phyloP scores from a whole-genome alignment of 106 monocot species.

The Dendrobium catenatum region DNA sequence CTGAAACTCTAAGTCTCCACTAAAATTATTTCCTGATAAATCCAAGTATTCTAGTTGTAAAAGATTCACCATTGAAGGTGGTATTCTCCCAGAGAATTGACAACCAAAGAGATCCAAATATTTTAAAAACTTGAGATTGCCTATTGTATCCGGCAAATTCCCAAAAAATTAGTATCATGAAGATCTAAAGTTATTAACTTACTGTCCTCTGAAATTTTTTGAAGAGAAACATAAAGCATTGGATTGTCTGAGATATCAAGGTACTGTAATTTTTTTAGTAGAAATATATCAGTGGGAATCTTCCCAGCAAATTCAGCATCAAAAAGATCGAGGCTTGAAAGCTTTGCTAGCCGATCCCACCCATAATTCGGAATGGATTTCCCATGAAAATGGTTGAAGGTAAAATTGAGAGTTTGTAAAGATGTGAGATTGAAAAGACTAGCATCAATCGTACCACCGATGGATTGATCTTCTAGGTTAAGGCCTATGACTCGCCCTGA shows the following conservation, averaged over 20 bases:
- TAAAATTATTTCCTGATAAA: constrained; percentile 54
- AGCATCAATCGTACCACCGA: constrained; percentile 14
- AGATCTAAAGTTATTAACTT: constrained; percentile 25
- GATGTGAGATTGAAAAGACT: constrained; percentile 6
- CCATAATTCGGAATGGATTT: neutral
- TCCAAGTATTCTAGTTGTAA: constrained; percentile 32
- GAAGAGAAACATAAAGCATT: constrained; percentile 27
- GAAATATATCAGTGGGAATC: constrained; percentile 21
- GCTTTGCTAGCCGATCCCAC: neutral
- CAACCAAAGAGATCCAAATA: constrained; percentile 5
- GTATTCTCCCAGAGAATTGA: constrained; percentile 40
- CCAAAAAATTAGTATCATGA: constrained; percentile 31
- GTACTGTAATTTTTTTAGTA: constrained; percentile 16
- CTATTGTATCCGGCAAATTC: constrained; percentile 18
- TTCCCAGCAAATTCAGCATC: constrained; percentile 25
- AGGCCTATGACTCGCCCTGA: constrained; percentile 20
- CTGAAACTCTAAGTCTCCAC: constrained; percentile 31
- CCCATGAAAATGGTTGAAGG: constrained; percentile 9
- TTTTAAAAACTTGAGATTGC: constrained; percentile 15
- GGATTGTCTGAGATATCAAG: constrained; percentile 49
- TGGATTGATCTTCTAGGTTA: neutral
- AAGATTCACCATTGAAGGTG: constrained; percentile 29
- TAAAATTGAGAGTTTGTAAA: constrained; percentile 26
- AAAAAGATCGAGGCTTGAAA: constrained; percentile 40
- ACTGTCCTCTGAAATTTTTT: constrained; percentile 12